Evolutionary conservation across 1,139 yeast genomes (phyloP), one percentile per base, ranked within the genome.

Genomic region (Sugiyamaella paludigena): DNA sequence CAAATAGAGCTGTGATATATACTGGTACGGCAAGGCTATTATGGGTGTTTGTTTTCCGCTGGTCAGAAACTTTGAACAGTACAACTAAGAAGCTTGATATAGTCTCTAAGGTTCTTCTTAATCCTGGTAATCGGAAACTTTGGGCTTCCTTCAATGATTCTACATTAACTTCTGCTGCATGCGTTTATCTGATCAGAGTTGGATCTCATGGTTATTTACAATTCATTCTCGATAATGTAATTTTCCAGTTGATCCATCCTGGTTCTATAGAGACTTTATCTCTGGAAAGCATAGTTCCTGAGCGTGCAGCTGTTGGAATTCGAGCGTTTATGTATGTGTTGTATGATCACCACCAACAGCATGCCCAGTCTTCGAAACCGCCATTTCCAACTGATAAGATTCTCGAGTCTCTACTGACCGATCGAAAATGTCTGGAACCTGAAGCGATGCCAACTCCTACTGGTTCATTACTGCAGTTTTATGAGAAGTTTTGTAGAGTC

Each of bases 1-100:
- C 59, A 12, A 47, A 55, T 13, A 55, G 71, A 28, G 73, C 79
- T 1, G 78, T 80, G 1, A 77, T 81, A 45, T 76, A 87, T 11
- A 78, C 80, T 0, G 84, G 92, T 47, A 69, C 83, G 7, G 77
- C 95, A 0, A 72, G 96, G 49, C 71, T 94, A 32, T 67, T 86
- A 0, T 94, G 98, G 98, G 95, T 91, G 0, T 92, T 86, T 61
- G 70, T 91, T 30, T 87, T 84, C 65, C 75, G 98, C 52, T 81
- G 91, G 55, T 79, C 95, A 0, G 98, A 94, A 59, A 85, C 97
- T 0, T 72, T 91, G 57, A 91, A 91, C 63, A 84, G 86, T 52
- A 89, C 96, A 0, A 81, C 91, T 2, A 84, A 88, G 56, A 80
- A 81, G 44, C 68, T 84, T 29, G 84, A 78, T 30, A 65, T 69